phyloP scores from a whole-genome alignment of 1,284 basidiomycete genomes.

The Ganoderma multipileum region DNA sequence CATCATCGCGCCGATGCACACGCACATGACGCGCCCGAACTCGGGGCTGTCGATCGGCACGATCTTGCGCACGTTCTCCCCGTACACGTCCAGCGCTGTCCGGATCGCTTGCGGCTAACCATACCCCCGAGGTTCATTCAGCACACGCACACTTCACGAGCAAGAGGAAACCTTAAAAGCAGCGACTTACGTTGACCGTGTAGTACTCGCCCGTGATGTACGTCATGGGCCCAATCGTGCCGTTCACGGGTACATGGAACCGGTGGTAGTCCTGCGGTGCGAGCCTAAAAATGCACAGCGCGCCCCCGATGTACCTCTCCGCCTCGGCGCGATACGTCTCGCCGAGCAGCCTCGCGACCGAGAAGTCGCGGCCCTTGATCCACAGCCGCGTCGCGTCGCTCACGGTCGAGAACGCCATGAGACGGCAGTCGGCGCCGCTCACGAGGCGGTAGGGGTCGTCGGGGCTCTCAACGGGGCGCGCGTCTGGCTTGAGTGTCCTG shows the following conservation, averaged over 20 bases:
- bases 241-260: conserved; percentile 93
- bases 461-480: conserved; percentile 79
- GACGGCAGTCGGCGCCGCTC: conserved; percentile 91
- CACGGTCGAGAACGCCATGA: conserved; percentile 92
- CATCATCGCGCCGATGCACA: conserved; percentile 95
- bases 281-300: conserved; percentile 87
- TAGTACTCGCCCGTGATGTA: conserved; percentile 90
- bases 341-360: conserved; percentile 81
- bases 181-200: conserved; percentile 80
- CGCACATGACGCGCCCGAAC: conserved; percentile 90
- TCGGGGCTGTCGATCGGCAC: conserved; percentile 87
- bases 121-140: conserved; percentile 21
- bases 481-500: conserved; percentile 86
- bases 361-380: conserved; percentile 98
- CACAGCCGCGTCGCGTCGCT: conserved; percentile 88
- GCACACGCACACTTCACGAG: conserved; percentile 1
- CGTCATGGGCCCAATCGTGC: conserved; percentile 81
- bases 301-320: conserved; percentile 79
- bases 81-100: conserved; percentile 89
- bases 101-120: conserved; percentile 81
- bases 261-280: conserved; percentile 98
- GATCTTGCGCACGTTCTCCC: conserved; percentile 91
- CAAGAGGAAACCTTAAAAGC: not conserved
- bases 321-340: conserved; percentile 74
- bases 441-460: conserved; percentile 83